Evolutionary conservation across 2,329 filamentous ascomycete species (phyloP).

Genomic region (Sporothrix sp.): DNA sequence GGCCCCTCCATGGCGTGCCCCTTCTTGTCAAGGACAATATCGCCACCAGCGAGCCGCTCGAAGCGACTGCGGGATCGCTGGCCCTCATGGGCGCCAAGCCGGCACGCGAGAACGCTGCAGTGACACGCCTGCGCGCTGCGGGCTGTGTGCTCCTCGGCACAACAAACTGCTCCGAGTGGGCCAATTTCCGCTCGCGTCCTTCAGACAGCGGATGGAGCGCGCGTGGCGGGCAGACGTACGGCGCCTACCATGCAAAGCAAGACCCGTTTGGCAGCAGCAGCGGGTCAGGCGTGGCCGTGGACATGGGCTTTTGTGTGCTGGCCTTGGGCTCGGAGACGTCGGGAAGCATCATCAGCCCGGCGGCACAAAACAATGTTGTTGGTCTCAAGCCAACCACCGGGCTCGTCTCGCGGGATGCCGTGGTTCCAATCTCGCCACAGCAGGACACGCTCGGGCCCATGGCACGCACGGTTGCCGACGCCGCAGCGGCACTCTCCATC

Average conservation of each 20-base stretch:
- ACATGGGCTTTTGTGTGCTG: slow-evolving; percentile 50
- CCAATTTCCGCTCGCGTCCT: slow-evolving; percentile 14
- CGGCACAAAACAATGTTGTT: slow-evolving; percentile 47
- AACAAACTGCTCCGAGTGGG: slow-evolving; percentile 17
- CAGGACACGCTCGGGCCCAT: slow-evolving; percentile 60
- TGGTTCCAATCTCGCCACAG: slow-evolving; percentile 54
- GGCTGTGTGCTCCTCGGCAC: slow-evolving; percentile 15
- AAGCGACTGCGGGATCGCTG: slow-evolving; percentile 52
- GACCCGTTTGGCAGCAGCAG: slow-evolving; percentile 48
- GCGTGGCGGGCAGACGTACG: slow-evolving; percentile 16
- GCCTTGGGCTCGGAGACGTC: slow-evolving; percentile 54
- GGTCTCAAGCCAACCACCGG: slow-evolving; percentile 62
- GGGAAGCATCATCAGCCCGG: slow-evolving; percentile 53
- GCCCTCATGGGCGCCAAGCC: slow-evolving; percentile 35
- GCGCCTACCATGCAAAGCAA: slow-evolving; percentile 12
- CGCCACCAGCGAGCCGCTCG: slow-evolving; percentile 42
- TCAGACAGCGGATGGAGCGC: slow-evolving; percentile 18
- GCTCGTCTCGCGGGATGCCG: slow-evolving; percentile 50
- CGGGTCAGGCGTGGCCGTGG: slow-evolving; percentile 50
- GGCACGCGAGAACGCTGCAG: slow-evolving; percentile 19
- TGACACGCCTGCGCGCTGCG: slow-evolving; percentile 9
- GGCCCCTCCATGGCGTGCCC: slow-evolving; percentile 13
- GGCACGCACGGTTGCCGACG: slow-evolving; percentile 55
- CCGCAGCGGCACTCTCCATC: slow-evolving; percentile 49
- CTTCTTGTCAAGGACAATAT: slow-evolving; percentile 50